phyloP scores from a whole-genome alignment of 1,139 yeast species.

The Geotrichum restrictum region DNA sequence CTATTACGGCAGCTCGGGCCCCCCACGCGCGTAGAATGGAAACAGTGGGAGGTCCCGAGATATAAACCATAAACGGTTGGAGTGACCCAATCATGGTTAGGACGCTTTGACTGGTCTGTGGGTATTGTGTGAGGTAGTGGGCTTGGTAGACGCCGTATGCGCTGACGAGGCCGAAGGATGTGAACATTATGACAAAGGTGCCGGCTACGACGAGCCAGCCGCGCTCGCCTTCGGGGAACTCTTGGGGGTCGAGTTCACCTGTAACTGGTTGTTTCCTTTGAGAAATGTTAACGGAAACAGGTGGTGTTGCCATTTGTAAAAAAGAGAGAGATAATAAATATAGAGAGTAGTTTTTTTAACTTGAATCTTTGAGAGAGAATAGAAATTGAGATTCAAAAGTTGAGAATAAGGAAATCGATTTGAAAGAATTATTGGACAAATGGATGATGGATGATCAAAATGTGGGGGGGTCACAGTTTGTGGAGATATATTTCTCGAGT shows the following conservation, averaged over 20 bases:
- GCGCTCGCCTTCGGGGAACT: slow-evolving; percentile 33
- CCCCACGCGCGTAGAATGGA: slow-evolving; percentile 51
- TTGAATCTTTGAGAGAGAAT: no score
- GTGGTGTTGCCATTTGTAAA: no score
- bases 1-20: slow-evolving; percentile 25
- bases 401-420: no score
- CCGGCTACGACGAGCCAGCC: slow-evolving; percentile 36
- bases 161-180: slow-evolving; percentile 49
- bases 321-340: no score
- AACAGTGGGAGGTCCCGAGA: slow-evolving; percentile 46
- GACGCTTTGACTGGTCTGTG: slow-evolving; percentile 38
- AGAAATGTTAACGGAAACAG: no score
- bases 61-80: slow-evolving; percentile 48
- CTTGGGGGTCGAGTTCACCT: slow-evolving; percentile 19
- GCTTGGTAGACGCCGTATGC: slow-evolving; percentile 58
- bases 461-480: no score
- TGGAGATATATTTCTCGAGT: no score
- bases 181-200: slow-evolving; percentile 27
- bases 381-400: no score
- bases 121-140: slow-evolving; percentile 50
- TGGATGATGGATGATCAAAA: no score
- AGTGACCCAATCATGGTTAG: slow-evolving; percentile 52
- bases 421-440: no score
- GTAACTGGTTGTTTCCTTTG: not conserved
- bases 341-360: no score